phyloP scores from a whole-genome alignment of 2,329 filamentous ascomycete species.

The Rhynchosporium graminicola region DNA sequence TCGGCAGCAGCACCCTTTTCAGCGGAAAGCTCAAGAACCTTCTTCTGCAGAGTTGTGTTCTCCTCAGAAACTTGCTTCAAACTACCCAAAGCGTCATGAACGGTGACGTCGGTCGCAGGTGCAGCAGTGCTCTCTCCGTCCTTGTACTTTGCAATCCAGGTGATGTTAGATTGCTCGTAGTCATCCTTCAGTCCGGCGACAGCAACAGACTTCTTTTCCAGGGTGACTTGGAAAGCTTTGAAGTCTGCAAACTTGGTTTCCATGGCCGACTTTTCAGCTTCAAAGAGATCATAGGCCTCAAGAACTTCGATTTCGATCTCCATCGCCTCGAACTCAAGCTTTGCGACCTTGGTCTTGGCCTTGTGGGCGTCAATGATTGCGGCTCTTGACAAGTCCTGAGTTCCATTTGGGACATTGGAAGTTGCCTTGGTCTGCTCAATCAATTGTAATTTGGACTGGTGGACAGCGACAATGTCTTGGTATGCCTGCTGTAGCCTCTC shows the following conservation, averaged over 20 bases:
- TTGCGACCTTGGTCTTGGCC: not conserved
- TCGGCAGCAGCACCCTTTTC: not conserved
- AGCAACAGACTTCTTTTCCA: not conserved
- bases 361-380: not conserved
- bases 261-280: not conserved
- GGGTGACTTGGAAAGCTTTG: not conserved
- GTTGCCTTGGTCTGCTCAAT: not conserved
- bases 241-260: not conserved
- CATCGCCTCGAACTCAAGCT: not conserved
- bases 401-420: not conserved
- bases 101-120: not conserved
- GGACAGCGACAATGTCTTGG: not conserved
- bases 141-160: not conserved
- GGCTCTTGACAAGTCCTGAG: not conserved
- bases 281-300: not conserved
- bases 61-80: not conserved
- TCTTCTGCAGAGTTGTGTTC: not conserved
- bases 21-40: not conserved
- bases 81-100: not conserved
- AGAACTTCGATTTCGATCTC: constrained; percentile 3
- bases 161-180: not conserved
- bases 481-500: not conserved
- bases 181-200: not conserved
- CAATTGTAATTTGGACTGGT: not conserved
- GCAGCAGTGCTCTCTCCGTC: not conserved